Percentiles rank a stretch among this genome's conserved stretches.
Conservation (phyloP, 305 asterid genomes). For the Stenogyne calaminthoides region DNA sequence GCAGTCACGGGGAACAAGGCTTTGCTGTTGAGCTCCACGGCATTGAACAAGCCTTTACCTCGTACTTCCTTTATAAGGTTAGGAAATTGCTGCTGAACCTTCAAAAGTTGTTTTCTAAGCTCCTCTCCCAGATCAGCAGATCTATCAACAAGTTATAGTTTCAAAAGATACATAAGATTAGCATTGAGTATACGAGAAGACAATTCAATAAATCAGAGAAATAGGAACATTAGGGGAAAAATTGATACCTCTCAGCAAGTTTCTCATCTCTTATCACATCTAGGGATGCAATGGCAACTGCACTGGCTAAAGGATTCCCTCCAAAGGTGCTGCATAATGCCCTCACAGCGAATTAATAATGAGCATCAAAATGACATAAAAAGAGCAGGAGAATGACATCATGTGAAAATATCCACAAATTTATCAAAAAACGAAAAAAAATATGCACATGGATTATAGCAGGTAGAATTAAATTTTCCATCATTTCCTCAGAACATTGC, state of each 20-base stretch:
- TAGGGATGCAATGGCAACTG: slow-evolving; percentile 90
- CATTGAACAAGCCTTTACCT: slow-evolving; percentile 90
- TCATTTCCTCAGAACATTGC: background rate
- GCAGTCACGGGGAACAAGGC: slow-evolving; percentile 72
- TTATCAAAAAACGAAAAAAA: background rate
- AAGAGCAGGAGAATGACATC: slow-evolving; percentile 3
- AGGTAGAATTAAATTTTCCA: background rate
- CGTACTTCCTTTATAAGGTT: slow-evolving; percentile 75
- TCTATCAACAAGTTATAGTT: slow-evolving; percentile 36
- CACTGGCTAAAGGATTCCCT: slow-evolving; percentile 95
- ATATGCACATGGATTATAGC: background rate
- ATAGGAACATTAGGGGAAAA: background rate
- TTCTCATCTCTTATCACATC: slow-evolving; percentile 80
- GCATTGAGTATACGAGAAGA: background rate
- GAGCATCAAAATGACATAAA: background rate
- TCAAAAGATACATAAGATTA: background rate
- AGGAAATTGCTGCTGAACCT: slow-evolving; percentile 69
- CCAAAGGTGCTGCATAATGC: slow-evolving; percentile 80
- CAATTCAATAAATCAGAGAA: background rate
- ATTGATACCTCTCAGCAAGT: slow-evolving; percentile 78
- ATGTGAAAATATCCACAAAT: background rate
- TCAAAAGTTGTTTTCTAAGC: slow-evolving; percentile 60
- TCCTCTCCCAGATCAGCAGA: slow-evolving; percentile 79
- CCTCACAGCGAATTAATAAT: slow-evolving; percentile 11
- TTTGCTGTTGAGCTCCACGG: slow-evolving; percentile 82